Evolutionary conservation across 2,329 filamentous ascomycete genomes (phyloP), one percentile per base, ranked within the genome.

Genomic region (Xylariaceae sp.): DNA sequence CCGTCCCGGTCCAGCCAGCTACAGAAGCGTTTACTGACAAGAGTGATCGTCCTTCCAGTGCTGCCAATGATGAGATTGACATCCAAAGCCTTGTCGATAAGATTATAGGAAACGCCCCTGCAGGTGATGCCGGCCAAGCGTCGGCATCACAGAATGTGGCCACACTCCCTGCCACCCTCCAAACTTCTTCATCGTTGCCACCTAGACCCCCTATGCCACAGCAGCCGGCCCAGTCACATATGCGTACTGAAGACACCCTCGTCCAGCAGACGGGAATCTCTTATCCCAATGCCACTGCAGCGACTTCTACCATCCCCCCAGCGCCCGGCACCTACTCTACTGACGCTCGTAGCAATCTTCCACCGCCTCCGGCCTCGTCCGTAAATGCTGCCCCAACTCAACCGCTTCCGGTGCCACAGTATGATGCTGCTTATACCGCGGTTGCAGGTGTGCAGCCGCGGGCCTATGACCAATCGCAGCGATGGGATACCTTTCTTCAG

Each of bases 401-500:
- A 58, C 60, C 56, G 52, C 53, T 50, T 14, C 37, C 62, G 14
- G 48, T 51, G 21, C 16, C 59, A 1, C 59, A 59, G 26, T 63
- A 54, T 54, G 52, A 63, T 44, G 20, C 47, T 45, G 51, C 56
- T 19, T 57, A 64, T 57, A 40, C 40, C 32, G 42, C 48, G 5
- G 44, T 48, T 23, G 26, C 50, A 51, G 47, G 48, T 20, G n/a
- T 46, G n/a, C 55, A 60, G n/a, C 18, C 48, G 7, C 60, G 59
- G n/a, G 21, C 20, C 7, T 48, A 32, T 43, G 52, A 57, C 18
- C 58, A 56, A 23, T 47, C 60, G 68, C 82, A 83, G 65, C 79
- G 81, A 47, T 93, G 90, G 75, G 89, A 92, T 54, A 79, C 82
- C 12, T 93, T 93, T 69, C 75, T 91, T 54, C 79, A 82, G 41